Base-by-base conservation (phyloP, 2,329 filamentous ascomycete genomes). In the Cladosporium velox region DNA sequence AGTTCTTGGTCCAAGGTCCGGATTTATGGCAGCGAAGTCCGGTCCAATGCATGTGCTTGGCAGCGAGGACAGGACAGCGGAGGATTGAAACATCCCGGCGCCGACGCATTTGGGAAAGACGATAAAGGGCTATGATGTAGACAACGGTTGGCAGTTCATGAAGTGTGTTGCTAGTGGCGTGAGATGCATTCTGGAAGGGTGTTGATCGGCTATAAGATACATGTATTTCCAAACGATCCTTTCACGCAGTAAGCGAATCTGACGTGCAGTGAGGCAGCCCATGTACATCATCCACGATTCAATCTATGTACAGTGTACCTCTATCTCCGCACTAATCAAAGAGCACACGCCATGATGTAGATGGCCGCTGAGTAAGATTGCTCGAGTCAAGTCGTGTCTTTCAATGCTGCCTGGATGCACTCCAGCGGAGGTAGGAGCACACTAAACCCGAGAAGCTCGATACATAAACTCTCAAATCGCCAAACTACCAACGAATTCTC, bases 1-100 rank as follows among this genome's bases (percentile, higher is more conserved):
- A 41, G 14, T 14, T 47, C 35, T 30, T 26, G 24, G 24, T 24
- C 24, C 24, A 24, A 24, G 55, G 54, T 57, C 34, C 55, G 55
- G 55, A 58, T 41, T 58, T 58, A 58, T 58, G 21, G 34, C 21
- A 14, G 8, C 15, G 32, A 58, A 14, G 30, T 58, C 55, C 55
- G 55, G 55, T 34, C 52, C 11, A 5, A 21, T 55, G 58, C 58
- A 49, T 49, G 58, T 54, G 58, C 58, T 60, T 49, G 58, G 58
- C 58, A 30, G 28, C 4, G 28, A 4, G 6, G 6, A 6, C 28
- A 24, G 32, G 14, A 26, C n/a, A 18, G 34, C 55, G 55, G 55
- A 58, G n/a, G 34, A 21, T 35, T 28, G 15, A n/a, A 41, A 58
- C 55, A 28, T 41, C n/a, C 55, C 55, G 55, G 11, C 55, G 55